Conservation (phyloP, 2,329 filamentous ascomycete genomes). For the Diaporthe helianthi region DNA sequence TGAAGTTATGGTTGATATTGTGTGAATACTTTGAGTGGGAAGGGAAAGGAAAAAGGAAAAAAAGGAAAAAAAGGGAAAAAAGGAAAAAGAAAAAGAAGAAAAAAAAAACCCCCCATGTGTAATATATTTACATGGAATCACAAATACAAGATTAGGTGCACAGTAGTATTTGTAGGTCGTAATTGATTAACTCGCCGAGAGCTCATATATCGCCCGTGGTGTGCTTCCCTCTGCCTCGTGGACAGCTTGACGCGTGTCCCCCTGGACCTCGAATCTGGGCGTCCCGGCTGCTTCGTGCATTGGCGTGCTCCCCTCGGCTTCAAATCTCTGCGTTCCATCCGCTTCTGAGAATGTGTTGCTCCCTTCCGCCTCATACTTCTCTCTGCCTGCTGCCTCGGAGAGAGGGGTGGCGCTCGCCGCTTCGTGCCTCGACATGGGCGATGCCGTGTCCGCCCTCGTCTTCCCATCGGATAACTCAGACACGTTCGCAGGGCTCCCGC, state of each 20-base stretch:
- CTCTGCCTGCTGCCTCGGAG: background rate
- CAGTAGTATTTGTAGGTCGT: background rate
- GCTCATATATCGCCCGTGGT: slow-evolving; percentile 2
- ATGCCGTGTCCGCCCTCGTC: background rate
- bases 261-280: slow-evolving; percentile 3
- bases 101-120: too few relatives aligned
- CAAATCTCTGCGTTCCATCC: background rate
- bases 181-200: background rate
- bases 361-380: slow-evolving; percentile 16
- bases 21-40: too few relatives aligned
- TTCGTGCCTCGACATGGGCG: background rate
- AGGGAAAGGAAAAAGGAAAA: too few relatives aligned
- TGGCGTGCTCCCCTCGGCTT: slow-evolving; percentile 2
- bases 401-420: background rate
- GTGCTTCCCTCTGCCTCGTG: slow-evolving; percentile 8
- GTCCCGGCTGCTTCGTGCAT: slow-evolving; percentile 11
- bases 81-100: too few relatives aligned
- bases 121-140: background rate
- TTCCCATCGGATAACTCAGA: slow-evolving; percentile 11
- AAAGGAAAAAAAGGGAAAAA: too few relatives aligned
- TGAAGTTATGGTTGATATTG: background rate
- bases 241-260: background rate
- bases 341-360: slow-evolving; percentile 8
- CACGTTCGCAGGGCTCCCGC: background rate
- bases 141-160: background rate